phyloP scores from a whole-genome alignment of 352 stramenopile species.

The Saprolegnia diclina region DNA sequence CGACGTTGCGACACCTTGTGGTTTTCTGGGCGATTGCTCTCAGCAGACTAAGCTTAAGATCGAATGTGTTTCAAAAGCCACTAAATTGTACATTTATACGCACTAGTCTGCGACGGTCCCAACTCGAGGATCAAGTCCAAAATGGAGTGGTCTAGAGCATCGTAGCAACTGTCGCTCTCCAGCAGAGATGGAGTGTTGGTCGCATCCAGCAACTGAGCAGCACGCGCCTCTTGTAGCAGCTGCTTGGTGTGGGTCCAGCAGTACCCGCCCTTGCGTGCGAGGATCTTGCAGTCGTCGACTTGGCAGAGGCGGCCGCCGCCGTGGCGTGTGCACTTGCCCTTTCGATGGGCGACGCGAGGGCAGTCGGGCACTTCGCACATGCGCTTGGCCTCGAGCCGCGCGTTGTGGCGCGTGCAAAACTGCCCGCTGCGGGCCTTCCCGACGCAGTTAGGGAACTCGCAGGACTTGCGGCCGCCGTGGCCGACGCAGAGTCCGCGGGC shows the following conservation, averaged over 20 bases:
- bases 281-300: conserved; percentile 1
- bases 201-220: background rate
- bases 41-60: too few relatives aligned
- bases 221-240: background rate
- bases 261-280: conserved; percentile 14
- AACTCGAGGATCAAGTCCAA: too few relatives aligned
- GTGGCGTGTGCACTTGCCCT: conserved; percentile 9
- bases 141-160: too few relatives aligned
- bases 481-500: conserved; percentile 67
- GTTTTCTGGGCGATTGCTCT: too few relatives aligned
- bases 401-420: conserved; percentile 67
- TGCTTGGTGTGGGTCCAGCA: conserved; percentile 1
- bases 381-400: conserved; percentile 7
- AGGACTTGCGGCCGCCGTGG: conserved; percentile 30
- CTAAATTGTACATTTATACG: too few relatives aligned
- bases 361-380: conserved; percentile 10
- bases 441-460: conserved; percentile 8
- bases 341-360: conserved; percentile 1
- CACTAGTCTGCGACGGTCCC: too few relatives aligned
- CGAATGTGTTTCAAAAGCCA: too few relatives aligned
- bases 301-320: conserved; percentile 5
- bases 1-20: too few relatives aligned
- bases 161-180: too few relatives aligned
- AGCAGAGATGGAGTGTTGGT: background rate
- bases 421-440: conserved; percentile 73